Base-by-base conservation (phyloP, 192 early-diverging fungal genomes). In the Mortierella hygrophila region DNA sequence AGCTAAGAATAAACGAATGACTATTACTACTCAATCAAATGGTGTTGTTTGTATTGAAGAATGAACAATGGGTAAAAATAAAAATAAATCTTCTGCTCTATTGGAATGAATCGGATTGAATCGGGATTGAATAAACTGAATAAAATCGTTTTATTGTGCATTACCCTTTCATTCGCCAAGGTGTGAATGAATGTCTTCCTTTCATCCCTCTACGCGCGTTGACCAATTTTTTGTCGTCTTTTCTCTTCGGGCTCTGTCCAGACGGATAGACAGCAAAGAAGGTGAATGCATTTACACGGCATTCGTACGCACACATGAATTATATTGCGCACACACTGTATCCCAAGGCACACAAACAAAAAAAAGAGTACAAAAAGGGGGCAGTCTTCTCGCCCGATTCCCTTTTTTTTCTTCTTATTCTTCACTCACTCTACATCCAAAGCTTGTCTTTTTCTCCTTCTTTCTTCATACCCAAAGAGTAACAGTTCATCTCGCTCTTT, bases 341-440 rank as follows among this genome's bases (percentile, higher is more conserved):
- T 38, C 16, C 69, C 23, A 38, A 60, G n/a, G 18, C 20, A 35
- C 49, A 52, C 49, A 52, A 1, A 21, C 2, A 2, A n/a, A 18
- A 38, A 54, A 74, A 69, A 74, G 73, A 76, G 74, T 80, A 85
- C 78, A 85, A 85, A 65, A 85, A 85, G 69, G 83, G 49, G 49
- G 57, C 70, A 26, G 41, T 37, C 54, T n/a, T 8, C 47, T 63
- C 55, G 26, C 70, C 75, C 49, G 20, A 47, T 77, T 77, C 63
- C 75, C 41, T 82, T 57, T 46, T 65, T 72, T 49, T 68, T 77
- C 54, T 77, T 32, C 47, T 55, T 55, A 37, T 77, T 32, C 68
- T 55, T 42, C 69, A 40, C 37, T 37, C 60, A 65, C n/a, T 32
- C 60, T 26, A 65, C 60, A 65, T 32, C 47, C 42, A 54, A 52